Evolutionary conservation across 768 basidiomycete species (phyloP), one percentile per base, ranked within the genome.

Genomic region (Rhodotorula graminis): DNA sequence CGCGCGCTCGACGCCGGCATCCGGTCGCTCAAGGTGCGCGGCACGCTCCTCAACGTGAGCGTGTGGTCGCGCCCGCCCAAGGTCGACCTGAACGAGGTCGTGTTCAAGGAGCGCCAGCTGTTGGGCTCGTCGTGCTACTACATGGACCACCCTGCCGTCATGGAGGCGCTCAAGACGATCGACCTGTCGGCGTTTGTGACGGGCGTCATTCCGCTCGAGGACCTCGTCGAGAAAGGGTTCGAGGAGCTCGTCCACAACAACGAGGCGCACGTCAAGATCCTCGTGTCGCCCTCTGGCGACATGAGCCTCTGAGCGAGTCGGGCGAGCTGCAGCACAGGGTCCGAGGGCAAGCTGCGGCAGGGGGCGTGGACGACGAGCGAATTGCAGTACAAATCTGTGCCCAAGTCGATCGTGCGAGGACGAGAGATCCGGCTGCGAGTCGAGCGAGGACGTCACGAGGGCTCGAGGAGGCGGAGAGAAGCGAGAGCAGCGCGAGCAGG

Each of bases 11-110:
- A 83, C 49, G 73, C 80, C 14, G 83, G 82, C 15, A 75, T 85
- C 23, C 50, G 65, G 14, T 81, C 82, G 40, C 78, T 84, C 18
- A 81, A 82, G 33, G 78, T 82, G 1, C 75, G 82, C 47, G 85
- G 85, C 27, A 81, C 77, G 0, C 73, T 84, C 33, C 77, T 84
- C 25, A 83, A 83, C 69, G 79, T 85, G 27, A 83, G 84, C 2
- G 67, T 84, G 16, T 85, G 85, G 85, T 63, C 60, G 40, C 44
- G 25, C 50, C 47, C 57, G 29, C 64, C 67, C 15, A 25, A 44
- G 47, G 25, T 52, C 50, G 50, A 52, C 50, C 6, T 52, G 76
- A 84, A 82, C 65, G 50, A 77, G 33, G 46, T 85, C 40, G 72
- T 82, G 25, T 53, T 78, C 27, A 82, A 81, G 61, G 85, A 86